These are phyloP conservation scores for Neurospora tetrasperma DNA, from an alignment of 495 filamentous ascomycete species.

Conservation along the genomic window DNA sequence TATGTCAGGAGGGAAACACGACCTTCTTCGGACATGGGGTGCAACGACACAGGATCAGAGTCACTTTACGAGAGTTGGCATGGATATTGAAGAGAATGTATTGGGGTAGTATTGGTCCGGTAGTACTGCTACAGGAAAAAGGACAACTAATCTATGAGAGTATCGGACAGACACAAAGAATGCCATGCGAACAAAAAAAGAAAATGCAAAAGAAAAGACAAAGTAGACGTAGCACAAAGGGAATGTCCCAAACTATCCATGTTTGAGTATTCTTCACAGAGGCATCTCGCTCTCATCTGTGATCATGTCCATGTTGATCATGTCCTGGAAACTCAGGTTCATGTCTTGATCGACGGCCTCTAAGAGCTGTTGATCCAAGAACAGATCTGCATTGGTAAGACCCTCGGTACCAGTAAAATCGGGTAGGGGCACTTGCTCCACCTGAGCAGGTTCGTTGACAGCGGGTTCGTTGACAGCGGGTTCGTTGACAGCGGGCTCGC, in stretches of 20 bases:
- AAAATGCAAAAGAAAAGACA: neutral
- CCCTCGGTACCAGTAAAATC: neutral
- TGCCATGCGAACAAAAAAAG: neutral
- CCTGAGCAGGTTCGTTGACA: neutral
- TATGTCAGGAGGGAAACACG: no score
- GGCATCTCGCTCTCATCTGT: neutral
- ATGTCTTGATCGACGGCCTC: neutral
- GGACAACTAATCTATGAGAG: neutral
- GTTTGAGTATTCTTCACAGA: neutral
- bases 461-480: neutral
- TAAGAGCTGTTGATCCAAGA: neutral
- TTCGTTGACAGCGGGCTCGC: neutral
- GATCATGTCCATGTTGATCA: neutral
- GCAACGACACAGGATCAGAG: neutral
- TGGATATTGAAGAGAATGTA: neutral
- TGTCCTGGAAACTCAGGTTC: neutral
- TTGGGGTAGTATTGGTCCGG: neutral
- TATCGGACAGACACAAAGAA: neutral
- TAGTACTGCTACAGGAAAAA: neutral
- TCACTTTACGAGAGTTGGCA: neutral
- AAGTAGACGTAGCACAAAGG: neutral
- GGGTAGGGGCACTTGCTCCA: neutral
- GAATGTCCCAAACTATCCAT: neutral
- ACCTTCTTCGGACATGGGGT: neutral
- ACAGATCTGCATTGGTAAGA: neutral